Evolutionary conservation across 768 basidiomycete genomes (phyloP).

Genomic region (Ephemerocybe angulata): DNA sequence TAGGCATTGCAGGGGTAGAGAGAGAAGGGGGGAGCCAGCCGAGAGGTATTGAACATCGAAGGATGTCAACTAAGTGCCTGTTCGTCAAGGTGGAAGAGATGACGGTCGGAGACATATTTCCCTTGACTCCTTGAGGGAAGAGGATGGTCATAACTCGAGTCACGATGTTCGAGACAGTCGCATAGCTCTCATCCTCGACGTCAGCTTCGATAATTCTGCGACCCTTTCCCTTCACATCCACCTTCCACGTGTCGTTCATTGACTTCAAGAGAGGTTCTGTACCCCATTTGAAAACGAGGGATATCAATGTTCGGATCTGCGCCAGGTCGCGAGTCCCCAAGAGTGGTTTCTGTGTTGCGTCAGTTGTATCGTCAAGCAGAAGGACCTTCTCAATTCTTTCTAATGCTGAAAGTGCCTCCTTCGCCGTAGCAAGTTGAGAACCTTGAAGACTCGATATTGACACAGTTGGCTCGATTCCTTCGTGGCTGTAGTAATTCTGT

Average conservation of each 20-base stretch:
- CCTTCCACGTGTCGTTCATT: slow-evolving; percentile 39
- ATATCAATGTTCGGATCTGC: slow-evolving; percentile 58
- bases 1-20: slow-evolving; percentile 32
- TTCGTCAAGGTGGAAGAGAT: slow-evolving; percentile 59
- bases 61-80: slow-evolving; percentile 52
- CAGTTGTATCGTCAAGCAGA: slow-evolving; percentile 17
- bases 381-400: slow-evolving; percentile 45
- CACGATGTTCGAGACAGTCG: slow-evolving; percentile 39
- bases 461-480: neutral
- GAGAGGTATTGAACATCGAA: slow-evolving; percentile 57
- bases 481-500: slow-evolving; percentile 33
- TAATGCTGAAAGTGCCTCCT: slow-evolving; percentile 49
- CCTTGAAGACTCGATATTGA: slow-evolving; percentile 27
- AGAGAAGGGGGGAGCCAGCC: slow-evolving; percentile 70
- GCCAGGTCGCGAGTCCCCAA: slow-evolving; percentile 68
- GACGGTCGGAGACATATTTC: slow-evolving; percentile 50
- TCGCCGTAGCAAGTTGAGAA: slow-evolving; percentile 51
- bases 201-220: slow-evolving; percentile 41
- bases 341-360: slow-evolving; percentile 7
- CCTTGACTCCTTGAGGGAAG: slow-evolving; percentile 50
- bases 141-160: slow-evolving; percentile 45
- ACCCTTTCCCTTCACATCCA: slow-evolving; percentile 30
- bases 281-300: slow-evolving; percentile 73
- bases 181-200: slow-evolving; percentile 34
- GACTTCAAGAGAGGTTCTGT: slow-evolving; percentile 49